These are phyloP conservation scores for Chytridiales sp. DNA, from an alignment of 371 early-diverging fungal species.

Conservation along the genomic window DNA sequence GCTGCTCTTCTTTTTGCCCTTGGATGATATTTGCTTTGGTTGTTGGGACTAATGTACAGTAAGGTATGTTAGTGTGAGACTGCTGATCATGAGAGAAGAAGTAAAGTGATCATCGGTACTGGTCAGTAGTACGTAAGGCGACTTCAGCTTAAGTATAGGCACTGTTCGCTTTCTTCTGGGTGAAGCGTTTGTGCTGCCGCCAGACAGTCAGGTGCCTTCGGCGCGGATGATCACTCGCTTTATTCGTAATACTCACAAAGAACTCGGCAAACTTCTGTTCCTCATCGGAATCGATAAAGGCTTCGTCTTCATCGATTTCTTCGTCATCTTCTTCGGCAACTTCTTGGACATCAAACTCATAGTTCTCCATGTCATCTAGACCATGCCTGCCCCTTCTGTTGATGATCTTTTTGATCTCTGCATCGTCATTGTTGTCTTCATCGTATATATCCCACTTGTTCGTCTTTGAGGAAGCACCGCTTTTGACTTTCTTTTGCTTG, in stretches of 20 bases:
- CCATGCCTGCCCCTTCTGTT: background rate
- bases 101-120: too few species aligned
- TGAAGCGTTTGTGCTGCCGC: background rate
- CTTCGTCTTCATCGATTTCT: constrained; percentile 88
- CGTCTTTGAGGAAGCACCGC: too few species aligned
- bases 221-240: background rate
- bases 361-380: constrained; percentile 73
- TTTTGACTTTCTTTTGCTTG: too few species aligned
- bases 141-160: too few species aligned
- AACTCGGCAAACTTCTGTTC: constrained; percentile 75
- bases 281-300: constrained; percentile 83
- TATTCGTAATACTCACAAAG: constrained; percentile 19
- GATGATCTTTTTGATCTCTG: background rate
- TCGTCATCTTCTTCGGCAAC: constrained; percentile 86
- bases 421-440: background rate
- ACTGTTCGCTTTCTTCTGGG: too few species aligned
- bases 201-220: background rate
- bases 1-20: constrained; percentile 33
- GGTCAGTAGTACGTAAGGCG: too few species aligned
- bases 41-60: too few species aligned
- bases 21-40: constrained; percentile 1
- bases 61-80: too few species aligned
- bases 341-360: constrained; percentile 69
- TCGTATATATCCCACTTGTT: background rate
- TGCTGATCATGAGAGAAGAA: too few species aligned